Conservation (phyloP, 2,329 filamentous ascomycete species). For the Fusarium anguioides region DNA sequence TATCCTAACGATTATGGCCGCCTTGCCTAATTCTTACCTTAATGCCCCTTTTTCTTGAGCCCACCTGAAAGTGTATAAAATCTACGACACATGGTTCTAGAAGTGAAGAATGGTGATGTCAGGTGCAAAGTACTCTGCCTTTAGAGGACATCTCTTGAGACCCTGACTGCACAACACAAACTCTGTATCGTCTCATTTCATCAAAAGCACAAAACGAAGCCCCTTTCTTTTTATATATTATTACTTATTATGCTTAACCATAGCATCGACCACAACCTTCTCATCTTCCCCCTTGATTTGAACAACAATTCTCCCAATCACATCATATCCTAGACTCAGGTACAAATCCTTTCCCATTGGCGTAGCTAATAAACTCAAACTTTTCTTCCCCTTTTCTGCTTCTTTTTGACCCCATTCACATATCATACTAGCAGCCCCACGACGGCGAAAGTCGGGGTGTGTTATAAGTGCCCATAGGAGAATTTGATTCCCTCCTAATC, state of each 20-base stretch:
- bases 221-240: rapidly evolving
- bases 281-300: slow-evolving; percentile 10
- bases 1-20: too few relatives aligned
- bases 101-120: too few relatives aligned
- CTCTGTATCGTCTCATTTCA: too few relatives aligned
- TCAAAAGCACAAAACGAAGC: rapidly evolving
- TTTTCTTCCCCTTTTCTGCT: background rate
- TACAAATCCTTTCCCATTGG: background rate
- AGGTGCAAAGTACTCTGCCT: too few relatives aligned
- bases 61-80: too few relatives aligned
- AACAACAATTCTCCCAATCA: background rate
- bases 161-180: too few relatives aligned
- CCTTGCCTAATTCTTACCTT: too few relatives aligned
- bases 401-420: slow-evolving; percentile 11
- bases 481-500: background rate
- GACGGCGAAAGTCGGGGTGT: background rate
- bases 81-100: too few relatives aligned
- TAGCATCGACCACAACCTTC: background rate
- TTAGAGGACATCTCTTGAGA: too few relatives aligned
- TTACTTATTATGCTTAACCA: background rate
- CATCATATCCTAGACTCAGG: background rate
- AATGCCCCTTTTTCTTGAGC: too few relatives aligned
- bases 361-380: background rate
- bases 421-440: slow-evolving; percentile 3
- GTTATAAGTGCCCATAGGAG: background rate